Percentiles rank a stretch among this genome's conserved stretches.
Conservation (phyloP, 2,329 filamentous ascomycete species). For the Phaeophleospora eucalypticola region DNA sequence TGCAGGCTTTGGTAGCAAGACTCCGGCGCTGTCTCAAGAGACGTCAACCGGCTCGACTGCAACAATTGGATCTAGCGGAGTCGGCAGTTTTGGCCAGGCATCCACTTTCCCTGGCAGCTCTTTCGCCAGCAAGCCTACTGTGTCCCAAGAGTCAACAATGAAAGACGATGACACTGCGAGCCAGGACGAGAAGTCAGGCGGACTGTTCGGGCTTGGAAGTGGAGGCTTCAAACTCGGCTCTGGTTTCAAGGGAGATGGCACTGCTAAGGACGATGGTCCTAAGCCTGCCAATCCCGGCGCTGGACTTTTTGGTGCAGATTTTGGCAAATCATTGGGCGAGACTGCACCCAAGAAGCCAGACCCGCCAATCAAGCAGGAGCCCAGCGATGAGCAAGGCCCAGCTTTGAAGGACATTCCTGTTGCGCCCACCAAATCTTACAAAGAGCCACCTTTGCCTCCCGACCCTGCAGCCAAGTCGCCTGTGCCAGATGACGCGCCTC, state of each 20-base stretch:
- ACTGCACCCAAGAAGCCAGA: slow-evolving; percentile 33
- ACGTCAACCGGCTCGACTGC: slow-evolving; percentile 39
- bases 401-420: slow-evolving; percentile 36
- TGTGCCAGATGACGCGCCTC: slow-evolving; percentile 30
- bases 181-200: slow-evolving; percentile 9
- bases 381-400: slow-evolving; percentile 29
- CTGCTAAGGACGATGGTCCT: slow-evolving; percentile 56
- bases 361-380: slow-evolving; percentile 35
- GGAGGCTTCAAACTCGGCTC: slow-evolving; percentile 63
- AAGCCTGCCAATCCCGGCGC: slow-evolving; percentile 38
- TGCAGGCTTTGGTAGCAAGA: slow-evolving; percentile 18
- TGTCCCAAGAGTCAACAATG: slow-evolving; percentile 29
- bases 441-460: slow-evolving; percentile 9
- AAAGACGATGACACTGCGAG: slow-evolving; percentile 8
- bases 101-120: slow-evolving; percentile 24
- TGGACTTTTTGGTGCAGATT: slow-evolving; percentile 31
- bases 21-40: slow-evolving; percentile 11
- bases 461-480: slow-evolving; percentile 19
- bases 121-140: slow-evolving; percentile 27
- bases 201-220: slow-evolving; percentile 32
- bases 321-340: slow-evolving; percentile 29
- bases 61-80: slow-evolving; percentile 34
- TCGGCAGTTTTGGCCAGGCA: slow-evolving; percentile 33
- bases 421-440: slow-evolving; percentile 26
- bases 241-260: slow-evolving; percentile 63